Evolutionary conservation across 2,329 filamentous ascomycete species (phyloP), one percentile per base, ranked within the genome.

Genomic region (Colletotrichum sp.): DNA sequence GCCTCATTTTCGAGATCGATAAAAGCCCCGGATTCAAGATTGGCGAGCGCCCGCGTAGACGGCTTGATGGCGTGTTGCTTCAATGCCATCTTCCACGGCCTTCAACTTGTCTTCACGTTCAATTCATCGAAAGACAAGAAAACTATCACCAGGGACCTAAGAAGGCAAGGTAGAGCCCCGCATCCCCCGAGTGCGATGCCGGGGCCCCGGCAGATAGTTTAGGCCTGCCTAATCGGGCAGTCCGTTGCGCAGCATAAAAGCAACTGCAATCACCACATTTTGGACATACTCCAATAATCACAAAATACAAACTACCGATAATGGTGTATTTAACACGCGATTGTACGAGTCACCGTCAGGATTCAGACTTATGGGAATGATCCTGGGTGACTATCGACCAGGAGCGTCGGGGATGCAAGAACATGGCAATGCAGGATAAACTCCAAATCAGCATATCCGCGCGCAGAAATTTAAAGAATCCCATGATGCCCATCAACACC

Each of bases 1-100:
- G 55, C 55, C 32, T 73, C 71, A 28, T 69, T 68, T 18, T 72
- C 69, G 26, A 55, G 52, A n/a, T 69, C 65, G 24, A 69, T 61
- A 5, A 73, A 72, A 7, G 52, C 34, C 3, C 63, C 63, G 7
- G 63, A 72, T 5, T 72, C 52, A 7, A 67, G 34, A 15, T 72
- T 67, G 26, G 70, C 70, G 18, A 72, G 55, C 13, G 63, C 63
- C 28, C 70, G 21, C 70, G 10, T 21, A 7, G 70, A 72, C 16
- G 70, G 63, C 6, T 67, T 52, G 36, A 72, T 36, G 7, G 36
- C 52, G 34, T 36, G 26, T 4, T 30, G 30, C 15, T 7, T 59
- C 12, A 9, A 66, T 30, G 43, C 16, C 69, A 66, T 66, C 3
- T 24, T 26, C 7, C 21, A 32, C 39, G 18, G 16, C 16, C 18